Base-by-base conservation (phyloP, 495 filamentous ascomycete genomes). In the Lasiosphaeria miniovina region DNA sequence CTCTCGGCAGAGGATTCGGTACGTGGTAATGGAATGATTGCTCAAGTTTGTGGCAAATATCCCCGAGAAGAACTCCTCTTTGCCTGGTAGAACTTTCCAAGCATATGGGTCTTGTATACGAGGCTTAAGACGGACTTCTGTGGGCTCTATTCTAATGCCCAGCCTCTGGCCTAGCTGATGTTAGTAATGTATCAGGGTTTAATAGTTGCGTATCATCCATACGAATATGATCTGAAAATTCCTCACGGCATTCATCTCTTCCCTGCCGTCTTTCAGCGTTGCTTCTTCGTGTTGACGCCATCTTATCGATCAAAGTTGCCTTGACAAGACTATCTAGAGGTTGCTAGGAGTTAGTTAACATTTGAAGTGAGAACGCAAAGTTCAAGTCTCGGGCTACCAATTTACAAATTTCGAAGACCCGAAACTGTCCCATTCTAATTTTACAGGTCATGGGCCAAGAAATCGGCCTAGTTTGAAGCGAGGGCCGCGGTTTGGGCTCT, bases 41-140 rank as follows among this genome's bases (percentile, higher is more conserved):
- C 50, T 53, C 15, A 53, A 36, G 11, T 53, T 53, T 36, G 4
- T 53, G 11, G 50, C 50, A 36, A 53, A 53, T 53, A 53, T 36
- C 50, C 34, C 4, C 34, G 50, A 53, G 32, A 53, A 53, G 17
- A 53, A 53, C 50, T 53, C 50, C 33, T 53, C 32, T 53, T 53
- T 53, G 14, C 50, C 32, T 53, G 36, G 24, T 53, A 53, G 32
- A 36, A 53, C 50, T 36, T 53, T 53, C 32, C 11, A 53, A 35
- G 10, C 34, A 53, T 53, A 53, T 36, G 17, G 32, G 14, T 53
- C 50, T 35, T 53, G 34, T 34, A 36, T 36, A n/a, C 32, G 10
- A 35, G 32, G 50, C 11, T 53, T 53, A 53, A 53, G 32, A 36
- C 50, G 10, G 36, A 53, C 50, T 53, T 53, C 11, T 9, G 17